Base-by-base conservation (phyloP, 805 yeast species). In the Hanseniaspora occidentalis region DNA sequence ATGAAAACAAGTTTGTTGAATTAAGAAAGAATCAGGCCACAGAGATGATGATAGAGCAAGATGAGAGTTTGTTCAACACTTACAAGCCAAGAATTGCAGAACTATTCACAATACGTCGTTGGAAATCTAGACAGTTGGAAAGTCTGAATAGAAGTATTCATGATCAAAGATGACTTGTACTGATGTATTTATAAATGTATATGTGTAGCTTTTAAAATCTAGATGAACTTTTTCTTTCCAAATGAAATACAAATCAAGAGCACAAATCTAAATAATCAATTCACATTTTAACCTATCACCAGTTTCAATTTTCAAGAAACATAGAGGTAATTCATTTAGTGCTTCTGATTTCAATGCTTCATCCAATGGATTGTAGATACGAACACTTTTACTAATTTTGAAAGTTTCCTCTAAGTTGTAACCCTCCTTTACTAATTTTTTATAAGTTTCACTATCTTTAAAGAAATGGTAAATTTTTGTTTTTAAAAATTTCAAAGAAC, bases 401-500 rank as follows among this genome's bases (percentile, higher is more conserved):
- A 60, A 50, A 2, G 47, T 48, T 38, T 55, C 50, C 3, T 44
- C 35, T 2, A 38, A 22, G 6, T 43, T 44, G 10, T 47, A 45
- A 11, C 38, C 29, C 5, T 43, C 37, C 2, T 42, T 35, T 2
- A 45, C 43, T 6, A 53, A 36, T 4, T 60, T 56, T 10, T 48
- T 40, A 39, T 57, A 65, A 4, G 64, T 45, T 3, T 50, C 50
- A 0, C 64, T 61, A 40, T 73, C 74, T 43, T 68, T 66, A 48
- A 80, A 71, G 45, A 82, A 64, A 31, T 66, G 60, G 26, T 77
- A 68, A 2, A 78, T 59, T 52, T 76, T 79, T 1, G 57, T 48
- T 45, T 85, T 69, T 41, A 85, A 65, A 46, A 78, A 75, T 14
- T 65, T 69, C 25, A 88, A 66, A 16, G 78, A 72, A 8, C 88